Base-by-base conservation (phyloP, 2,329 filamentous ascomycete genomes). In the Diaporthe sp. region DNA sequence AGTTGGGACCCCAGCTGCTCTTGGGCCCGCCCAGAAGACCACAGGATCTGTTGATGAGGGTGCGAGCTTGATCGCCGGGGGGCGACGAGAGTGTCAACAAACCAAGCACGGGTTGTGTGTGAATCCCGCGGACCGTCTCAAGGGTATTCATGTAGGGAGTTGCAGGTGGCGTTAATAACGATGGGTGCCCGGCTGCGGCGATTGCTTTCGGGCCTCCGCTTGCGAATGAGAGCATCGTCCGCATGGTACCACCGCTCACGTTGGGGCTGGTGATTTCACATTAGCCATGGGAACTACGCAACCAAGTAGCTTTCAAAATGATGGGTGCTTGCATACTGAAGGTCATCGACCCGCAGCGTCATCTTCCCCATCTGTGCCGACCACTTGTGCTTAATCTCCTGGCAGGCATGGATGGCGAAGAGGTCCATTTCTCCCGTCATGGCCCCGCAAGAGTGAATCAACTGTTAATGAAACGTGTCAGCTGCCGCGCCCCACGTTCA, bases 1-100 rank as follows among this genome's bases (percentile, higher is more conserved):
- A 77, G 69, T 71, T 75, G 13, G 73, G 73, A 4, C 75, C 73
- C 75, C 75, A 77, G 68, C 44, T 71, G 53, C 75, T 67, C 28
- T 75, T 46, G 22, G 73, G 68, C 25, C 75, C 73, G 28, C 73
- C 73, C n/a, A 75, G 46, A 51, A 75, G 55, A 70, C 68, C 59
- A 69, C 75, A 77, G 37, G 75, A 73, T 34, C 75, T 61, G 39
- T 77, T 77, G 59, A 77, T 55, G 13, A 75, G 61, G 46, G 73
- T 59, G 69, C 75, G 75, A 46, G 75, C 73, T 44, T 77, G 73
- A 46, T 75, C 73, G 28, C 73, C 69, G 4, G 69, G 73, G 9
- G 75, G 73, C 44, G 75, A 77, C 44, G 75, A 77, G 25, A 61
- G 58, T 22, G 73, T 62, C 13, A 77, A 53, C 17, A 75, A 51